A percentile compares a stretch with the other conserved stretches of the same genome.
These are phyloP conservation scores for Coffea canephora DNA, from an alignment of 257 asterid genomes.

Conservation along the genomic window DNA sequence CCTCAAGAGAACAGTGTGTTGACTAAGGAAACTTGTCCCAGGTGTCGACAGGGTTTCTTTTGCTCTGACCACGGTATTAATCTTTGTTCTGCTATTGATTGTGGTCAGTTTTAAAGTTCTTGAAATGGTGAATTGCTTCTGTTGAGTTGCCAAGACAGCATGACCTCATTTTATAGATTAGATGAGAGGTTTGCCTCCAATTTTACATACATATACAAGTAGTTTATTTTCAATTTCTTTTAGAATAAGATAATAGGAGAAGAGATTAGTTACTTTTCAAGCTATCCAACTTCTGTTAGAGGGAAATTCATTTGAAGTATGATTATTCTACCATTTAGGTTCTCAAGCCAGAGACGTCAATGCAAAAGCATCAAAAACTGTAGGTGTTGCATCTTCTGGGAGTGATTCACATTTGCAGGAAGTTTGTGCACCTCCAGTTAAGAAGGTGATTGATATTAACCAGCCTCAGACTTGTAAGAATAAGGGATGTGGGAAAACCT, in stretches of 20 bases:
- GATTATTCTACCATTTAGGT: conserved; percentile 12
- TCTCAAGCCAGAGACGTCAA: conserved; percentile 35
- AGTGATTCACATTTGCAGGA: conserved; percentile 32
- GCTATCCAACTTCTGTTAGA: not conserved
- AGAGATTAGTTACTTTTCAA: not conserved
- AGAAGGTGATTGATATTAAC: conserved; percentile 65
- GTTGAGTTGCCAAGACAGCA: not conserved
- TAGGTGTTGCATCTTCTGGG: conserved; percentile 20
- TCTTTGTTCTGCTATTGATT: not conserved
- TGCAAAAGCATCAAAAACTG: conserved; percentile 33
- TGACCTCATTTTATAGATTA: not conserved
- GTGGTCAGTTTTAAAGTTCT: not conserved
- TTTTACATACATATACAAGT: not conserved
- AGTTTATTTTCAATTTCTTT: not conserved
- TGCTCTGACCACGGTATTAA: conserved; percentile 61
- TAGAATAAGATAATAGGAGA: not conserved
- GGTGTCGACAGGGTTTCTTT: conserved; percentile 95
- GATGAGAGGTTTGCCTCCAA: not conserved
- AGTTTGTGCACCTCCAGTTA: conserved; percentile 42
- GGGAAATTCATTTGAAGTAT: not conserved
- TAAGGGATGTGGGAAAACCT: conserved; percentile 75
- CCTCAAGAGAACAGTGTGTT: conserved; percentile 31
- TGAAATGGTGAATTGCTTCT: not conserved
- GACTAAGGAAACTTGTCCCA: conserved; percentile 53
- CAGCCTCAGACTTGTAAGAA: conserved; percentile 73